Conservation (phyloP, 1,139 yeast genomes). For the Magnusiomyces fungicola region DNA sequence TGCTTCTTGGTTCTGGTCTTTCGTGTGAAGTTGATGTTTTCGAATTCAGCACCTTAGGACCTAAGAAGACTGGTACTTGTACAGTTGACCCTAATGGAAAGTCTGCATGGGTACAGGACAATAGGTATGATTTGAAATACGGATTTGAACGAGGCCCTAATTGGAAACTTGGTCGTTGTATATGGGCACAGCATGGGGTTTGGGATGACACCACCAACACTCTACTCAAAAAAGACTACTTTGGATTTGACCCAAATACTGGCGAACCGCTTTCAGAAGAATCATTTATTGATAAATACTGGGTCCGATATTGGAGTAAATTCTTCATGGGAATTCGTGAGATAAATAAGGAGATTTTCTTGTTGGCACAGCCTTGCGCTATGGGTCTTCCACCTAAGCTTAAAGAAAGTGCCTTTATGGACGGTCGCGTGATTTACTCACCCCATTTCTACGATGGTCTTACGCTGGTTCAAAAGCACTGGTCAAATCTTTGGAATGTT, state of each 20-base stretch:
- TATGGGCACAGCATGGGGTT: constrained; percentile 67
- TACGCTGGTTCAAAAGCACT: constrained; percentile 76
- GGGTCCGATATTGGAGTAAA: constrained; percentile 48
- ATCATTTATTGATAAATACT: constrained; percentile 57
- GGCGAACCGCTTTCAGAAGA: constrained; percentile 43
- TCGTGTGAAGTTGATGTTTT: constrained; percentile 60
- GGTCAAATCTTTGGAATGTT: constrained; percentile 57
- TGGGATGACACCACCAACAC: constrained; percentile 49
- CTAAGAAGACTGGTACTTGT: constrained; percentile 51
- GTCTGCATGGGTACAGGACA: constrained; percentile 47
- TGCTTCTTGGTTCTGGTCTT: constrained; percentile 62
- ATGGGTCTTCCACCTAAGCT: constrained; percentile 70
- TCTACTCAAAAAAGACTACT: constrained; percentile 41
- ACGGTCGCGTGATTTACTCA: constrained; percentile 58
- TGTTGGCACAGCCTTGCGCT: constrained; percentile 79
- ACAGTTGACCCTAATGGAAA: constrained; percentile 60
- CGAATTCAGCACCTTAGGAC: constrained; percentile 64
- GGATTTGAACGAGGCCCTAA: constrained; percentile 53
- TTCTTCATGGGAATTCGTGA: constrained; percentile 46
- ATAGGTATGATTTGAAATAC: constrained; percentile 46
- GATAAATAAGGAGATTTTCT: constrained; percentile 41
- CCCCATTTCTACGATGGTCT: constrained; percentile 89
- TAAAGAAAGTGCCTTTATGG: constrained; percentile 49
- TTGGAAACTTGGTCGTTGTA: constrained; percentile 67
- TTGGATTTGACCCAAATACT: constrained; percentile 35